Percentiles rank a stretch among this genome's conserved stretches.
phyloP scores from a whole-genome alignment of 2,329 filamentous ascomycete genomes.

The Hypoxylon sp. region DNA sequence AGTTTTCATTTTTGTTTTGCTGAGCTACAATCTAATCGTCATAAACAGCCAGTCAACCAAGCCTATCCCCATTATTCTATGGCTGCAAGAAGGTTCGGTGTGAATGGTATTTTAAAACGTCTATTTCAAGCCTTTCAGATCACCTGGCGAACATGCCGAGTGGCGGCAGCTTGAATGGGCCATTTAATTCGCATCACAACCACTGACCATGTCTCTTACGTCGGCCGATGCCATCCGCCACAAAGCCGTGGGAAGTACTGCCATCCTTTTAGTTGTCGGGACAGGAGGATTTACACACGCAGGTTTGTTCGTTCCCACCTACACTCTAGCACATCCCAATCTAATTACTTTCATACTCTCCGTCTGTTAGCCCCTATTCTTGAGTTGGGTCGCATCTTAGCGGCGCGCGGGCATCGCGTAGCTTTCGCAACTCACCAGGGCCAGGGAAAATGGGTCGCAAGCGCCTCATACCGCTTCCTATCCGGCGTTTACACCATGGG shows the following conservation, averaged over 20 bases:
- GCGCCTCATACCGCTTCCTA: slow-evolving; percentile 51
- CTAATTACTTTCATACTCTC: background rate
- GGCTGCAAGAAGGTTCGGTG: background rate
- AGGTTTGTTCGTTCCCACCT: slow-evolving; percentile 2
- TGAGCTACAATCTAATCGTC: background rate
- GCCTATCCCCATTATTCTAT: slow-evolving; percentile 8
- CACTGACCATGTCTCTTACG: slow-evolving; percentile 8
- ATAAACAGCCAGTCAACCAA: background rate
- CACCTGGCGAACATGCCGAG: background rate
- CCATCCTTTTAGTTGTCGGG: slow-evolving; percentile 21
- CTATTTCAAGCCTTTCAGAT: background rate
- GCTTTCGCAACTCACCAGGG: slow-evolving; percentile 57
- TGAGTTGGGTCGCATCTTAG: slow-evolving; percentile 54
- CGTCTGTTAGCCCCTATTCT: slow-evolving; percentile 53
- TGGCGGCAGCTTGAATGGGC: slow-evolving; percentile 1
- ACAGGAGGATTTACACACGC: slow-evolving; percentile 29
- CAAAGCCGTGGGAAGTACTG: background rate
- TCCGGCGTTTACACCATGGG: slow-evolving; percentile 53
- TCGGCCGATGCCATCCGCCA: background rate
- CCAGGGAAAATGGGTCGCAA: slow-evolving; percentile 54
- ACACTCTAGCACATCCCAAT: background rate
- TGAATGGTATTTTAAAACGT: slow-evolving; percentile 16
- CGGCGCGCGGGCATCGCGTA: slow-evolving; percentile 54
- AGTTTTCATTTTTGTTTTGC: background rate
- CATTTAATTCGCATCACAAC: background rate